These are phyloP conservation scores for Phytophthora nicotianae DNA, from an alignment of 352 stramenopile species.

Conservation along the genomic window DNA sequence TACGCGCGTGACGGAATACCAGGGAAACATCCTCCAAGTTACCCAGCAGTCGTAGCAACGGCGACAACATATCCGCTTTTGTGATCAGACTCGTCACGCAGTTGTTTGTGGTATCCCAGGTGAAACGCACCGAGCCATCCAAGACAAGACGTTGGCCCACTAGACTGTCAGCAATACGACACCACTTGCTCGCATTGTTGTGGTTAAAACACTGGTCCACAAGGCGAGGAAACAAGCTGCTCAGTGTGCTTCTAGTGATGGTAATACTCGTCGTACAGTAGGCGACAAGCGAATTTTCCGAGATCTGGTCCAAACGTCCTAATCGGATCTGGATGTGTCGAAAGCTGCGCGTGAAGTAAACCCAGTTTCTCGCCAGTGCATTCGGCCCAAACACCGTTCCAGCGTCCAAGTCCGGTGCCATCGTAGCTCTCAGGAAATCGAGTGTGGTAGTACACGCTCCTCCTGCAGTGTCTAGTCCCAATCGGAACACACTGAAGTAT, in stretches of 20 bases:
- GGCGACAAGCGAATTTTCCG: not conserved
- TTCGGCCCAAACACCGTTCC: constrained; percentile 1
- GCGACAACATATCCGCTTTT: constrained; percentile 6
- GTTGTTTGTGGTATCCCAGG: not conserved
- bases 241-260: not conserved
- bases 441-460: not conserved
- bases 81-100: constrained; percentile 3
- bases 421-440: not conserved
- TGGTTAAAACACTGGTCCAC: not conserved
- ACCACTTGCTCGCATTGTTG: not conserved
- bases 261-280: not conserved
- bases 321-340: not conserved
- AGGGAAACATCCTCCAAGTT: constrained; percentile 1
- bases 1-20: not conserved
- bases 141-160: constrained; percentile 3
- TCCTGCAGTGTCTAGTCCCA: not conserved
- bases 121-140: not conserved
- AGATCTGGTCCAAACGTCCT: not conserved
- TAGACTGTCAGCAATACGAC: not conserved
- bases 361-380: constrained; percentile 6
- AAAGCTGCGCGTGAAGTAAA: constrained; percentile 3
- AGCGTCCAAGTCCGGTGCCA: not conserved
- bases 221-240: constrained; percentile 4
- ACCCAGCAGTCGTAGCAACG: constrained; percentile 1
- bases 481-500: constrained; percentile 4